Base-by-base conservation (phyloP, 306 rosid genomes). In the Citrullus amarus region DNA sequence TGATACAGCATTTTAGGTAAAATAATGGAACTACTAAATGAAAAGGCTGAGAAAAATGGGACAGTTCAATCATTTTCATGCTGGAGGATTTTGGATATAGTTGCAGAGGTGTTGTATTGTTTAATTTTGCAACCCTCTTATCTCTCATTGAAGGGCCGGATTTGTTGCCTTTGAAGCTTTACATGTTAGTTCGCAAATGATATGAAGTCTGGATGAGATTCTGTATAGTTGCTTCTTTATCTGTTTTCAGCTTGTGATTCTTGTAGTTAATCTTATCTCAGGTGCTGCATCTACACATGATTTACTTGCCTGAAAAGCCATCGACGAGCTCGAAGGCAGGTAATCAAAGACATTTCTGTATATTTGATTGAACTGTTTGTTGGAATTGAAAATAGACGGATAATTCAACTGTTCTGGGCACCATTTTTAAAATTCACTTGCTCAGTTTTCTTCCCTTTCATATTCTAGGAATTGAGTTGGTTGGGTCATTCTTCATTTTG, bases 1-100 rank as follows among this genome's bases (percentile, higher is more conserved):
- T 93, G 88, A 90, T 57, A 14, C 41, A 28, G 14, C 16, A 11
- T 71, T 71, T 71, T 71, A 71, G 39, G 76, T 15, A 25, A 71
- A 18, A 3, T 15, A 71, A 71, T 71, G 57, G 20, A 46, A 46
- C 54, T 22, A 22, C 41, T 22, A 25, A 46, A 71, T 48, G 38
- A 20, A 6, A 71, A 48, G 41, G 58, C 58, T 9, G 58, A 48
- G 76, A 63, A 48, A 70, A 22, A 20, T 25, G 17, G 57, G 55
- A 70, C 57, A 22, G 38, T 70, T 70, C 18, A 6, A 44, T 44
- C 1, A n/a, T 46, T 71, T 46, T 71, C 17, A 5, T 15, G 30
- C 58, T n/a, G 1, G 9, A 63, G 30, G 57, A 50, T 46, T 22
- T 46, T 70, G 39, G 53, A 28, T 44, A 56, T 48, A 71, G 15